These are phyloP conservation scores for Tuber calosporum DNA, from an alignment of 495 filamentous ascomycete species.

Conservation along the genomic window DNA sequence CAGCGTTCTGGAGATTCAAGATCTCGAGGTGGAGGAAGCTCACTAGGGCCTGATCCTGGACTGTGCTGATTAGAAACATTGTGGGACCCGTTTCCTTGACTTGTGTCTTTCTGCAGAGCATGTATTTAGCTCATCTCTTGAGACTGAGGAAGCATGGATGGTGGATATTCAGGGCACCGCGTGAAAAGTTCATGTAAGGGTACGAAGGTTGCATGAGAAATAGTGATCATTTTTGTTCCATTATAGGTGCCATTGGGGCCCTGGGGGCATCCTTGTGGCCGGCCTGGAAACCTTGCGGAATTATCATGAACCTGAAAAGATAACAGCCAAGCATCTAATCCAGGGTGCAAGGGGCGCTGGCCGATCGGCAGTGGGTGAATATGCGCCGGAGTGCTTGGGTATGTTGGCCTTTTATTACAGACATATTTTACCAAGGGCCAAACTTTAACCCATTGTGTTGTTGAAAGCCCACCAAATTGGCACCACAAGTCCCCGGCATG, in stretches of 20 bases:
- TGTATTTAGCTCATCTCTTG: neutral
- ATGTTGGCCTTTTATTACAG: neutral
- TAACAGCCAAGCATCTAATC: neutral
- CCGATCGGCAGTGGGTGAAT: neutral
- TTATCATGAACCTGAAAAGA: neutral
- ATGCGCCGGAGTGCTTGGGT: neutral
- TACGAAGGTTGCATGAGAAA: neutral
- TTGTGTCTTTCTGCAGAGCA: neutral
- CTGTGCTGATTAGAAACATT: neutral
- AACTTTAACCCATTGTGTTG: neutral
- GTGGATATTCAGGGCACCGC: neutral
- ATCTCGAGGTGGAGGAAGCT: neutral
- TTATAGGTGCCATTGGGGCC: neutral
- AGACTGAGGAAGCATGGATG: neutral
- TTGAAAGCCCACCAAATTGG: neutral
- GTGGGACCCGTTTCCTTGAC: neutral
- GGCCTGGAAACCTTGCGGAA: neutral
- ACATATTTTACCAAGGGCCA: neutral
- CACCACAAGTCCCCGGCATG: too few species aligned
- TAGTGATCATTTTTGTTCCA: neutral
- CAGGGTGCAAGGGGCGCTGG: neutral
- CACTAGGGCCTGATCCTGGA: neutral
- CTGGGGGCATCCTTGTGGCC: neutral
- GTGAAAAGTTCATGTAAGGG: neutral
- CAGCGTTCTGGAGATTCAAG: neutral